These are phyloP conservation scores for Hypoxylon sp. DNA, from an alignment of 2,329 filamentous ascomycete species.

Conservation along the genomic window DNA sequence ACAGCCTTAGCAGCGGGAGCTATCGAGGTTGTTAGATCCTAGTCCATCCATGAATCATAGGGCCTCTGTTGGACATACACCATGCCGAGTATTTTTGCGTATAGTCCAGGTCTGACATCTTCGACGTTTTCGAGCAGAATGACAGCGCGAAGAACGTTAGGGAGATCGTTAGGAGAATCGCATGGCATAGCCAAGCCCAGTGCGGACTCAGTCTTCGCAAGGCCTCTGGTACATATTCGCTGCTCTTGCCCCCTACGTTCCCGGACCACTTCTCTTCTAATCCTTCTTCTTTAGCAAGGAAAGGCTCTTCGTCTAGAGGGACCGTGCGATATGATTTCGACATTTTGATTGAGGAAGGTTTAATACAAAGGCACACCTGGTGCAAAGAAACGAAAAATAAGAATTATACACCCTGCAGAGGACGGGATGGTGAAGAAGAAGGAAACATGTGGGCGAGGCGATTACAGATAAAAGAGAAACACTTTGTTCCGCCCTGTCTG, in stretches of 20 bases:
- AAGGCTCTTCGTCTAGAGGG: conserved; percentile 56
- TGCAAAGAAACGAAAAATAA: conserved; percentile 44
- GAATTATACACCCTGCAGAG: conserved; percentile 21
- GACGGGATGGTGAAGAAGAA: conserved; percentile 27
- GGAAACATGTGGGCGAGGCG: conserved; percentile 15
- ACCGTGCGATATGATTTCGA: conserved; percentile 53
- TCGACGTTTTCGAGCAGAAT: conserved; percentile 54
- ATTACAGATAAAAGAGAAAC: conserved; percentile 20
- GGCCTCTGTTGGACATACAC: conserved; percentile 53
- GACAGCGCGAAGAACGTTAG: conserved; percentile 57
- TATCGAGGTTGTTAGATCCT: conserved; percentile 45
- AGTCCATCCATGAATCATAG: background rate
- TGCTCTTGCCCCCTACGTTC: conserved; percentile 38
- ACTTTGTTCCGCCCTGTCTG: conserved; percentile 19
- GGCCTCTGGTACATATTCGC: conserved; percentile 32
- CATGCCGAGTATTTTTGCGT: conserved; percentile 60
- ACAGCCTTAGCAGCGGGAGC: conserved; percentile 62
- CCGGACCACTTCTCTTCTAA: conserved; percentile 47
- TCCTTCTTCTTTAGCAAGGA: conserved; percentile 47
- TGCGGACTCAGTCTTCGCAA: conserved; percentile 47
- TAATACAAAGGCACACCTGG: conserved; percentile 48
- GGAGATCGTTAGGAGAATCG: conserved; percentile 56
- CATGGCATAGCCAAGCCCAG: conserved; percentile 58
- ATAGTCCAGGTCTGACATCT: conserved; percentile 52
- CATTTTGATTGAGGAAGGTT: conserved; percentile 47